A percentile compares a stretch with the other conserved stretches of the same genome.
phyloP scores from a whole-genome alignment of 768 basidiomycete genomes.

The Artomyces pyxidatus region DNA sequence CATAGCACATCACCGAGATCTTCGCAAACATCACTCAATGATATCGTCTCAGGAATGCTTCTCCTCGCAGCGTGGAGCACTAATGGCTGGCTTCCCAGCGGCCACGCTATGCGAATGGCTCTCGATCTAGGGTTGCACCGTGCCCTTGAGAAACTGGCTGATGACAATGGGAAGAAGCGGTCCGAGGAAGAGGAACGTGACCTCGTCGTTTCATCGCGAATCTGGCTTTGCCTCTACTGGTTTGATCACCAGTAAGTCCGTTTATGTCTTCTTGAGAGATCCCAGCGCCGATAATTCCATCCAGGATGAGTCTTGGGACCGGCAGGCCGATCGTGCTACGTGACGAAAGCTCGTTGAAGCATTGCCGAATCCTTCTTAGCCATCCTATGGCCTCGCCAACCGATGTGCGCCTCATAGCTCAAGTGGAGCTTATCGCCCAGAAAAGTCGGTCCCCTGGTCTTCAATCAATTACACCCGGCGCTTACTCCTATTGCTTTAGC shows the following conservation, averaged over 20 bases:
- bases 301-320: conserved; percentile 84
- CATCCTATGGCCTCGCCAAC: conserved; percentile 88
- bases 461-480: too few relatives aligned
- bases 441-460: conserved; percentile 52
- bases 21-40: background rate
- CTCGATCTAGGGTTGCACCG: conserved; percentile 89
- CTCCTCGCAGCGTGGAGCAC: conserved; percentile 90
- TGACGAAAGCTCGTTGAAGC: conserved; percentile 80
- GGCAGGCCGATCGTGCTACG: conserved; percentile 85
- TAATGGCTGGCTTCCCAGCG: conserved; percentile 91
- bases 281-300: conserved; percentile 12
- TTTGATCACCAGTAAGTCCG: conserved; percentile 84
- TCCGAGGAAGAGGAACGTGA: conserved; percentile 82
- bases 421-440: conserved; percentile 85
- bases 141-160: conserved; percentile 85
- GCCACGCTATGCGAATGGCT: conserved; percentile 95
- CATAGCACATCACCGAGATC: background rate
- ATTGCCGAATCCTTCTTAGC: conserved; percentile 71
- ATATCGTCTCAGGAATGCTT: conserved; percentile 60
- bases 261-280: background rate
- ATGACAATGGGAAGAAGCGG: conserved; percentile 55
- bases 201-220: conserved; percentile 84
- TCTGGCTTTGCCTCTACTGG: conserved; percentile 94
- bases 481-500: conserved; percentile 34
- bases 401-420: conserved; percentile 79